Base-by-base conservation (phyloP, 176 grass and related monocot genomes). In the Oryza brachyantha region DNA sequence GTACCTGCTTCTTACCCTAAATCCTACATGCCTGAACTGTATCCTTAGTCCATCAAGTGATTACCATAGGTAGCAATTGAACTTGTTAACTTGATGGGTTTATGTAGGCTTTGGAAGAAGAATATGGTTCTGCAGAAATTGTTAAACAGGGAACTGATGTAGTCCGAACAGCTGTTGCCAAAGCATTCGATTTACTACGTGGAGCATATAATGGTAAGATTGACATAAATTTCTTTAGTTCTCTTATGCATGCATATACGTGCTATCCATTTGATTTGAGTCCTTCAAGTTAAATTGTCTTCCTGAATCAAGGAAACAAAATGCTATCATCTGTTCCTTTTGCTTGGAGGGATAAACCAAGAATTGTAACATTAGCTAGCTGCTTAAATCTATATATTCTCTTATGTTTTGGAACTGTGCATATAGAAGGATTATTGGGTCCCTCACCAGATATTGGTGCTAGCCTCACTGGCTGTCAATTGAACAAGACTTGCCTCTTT, bases 91-190 rank as follows among this genome's bases (percentile, higher is more conserved):
- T 46, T 68, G 29, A 48, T 46, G 26, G 26, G 14, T 76, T 75
- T 36, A 68, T 76, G 21, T 79, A 99, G 92, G 90, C 40, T 83
- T 72, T 99, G 55, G 66, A 83, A 84, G 86, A 85, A 29, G 87
- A 79, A 92, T 91, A 99, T 76, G 87, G 85, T 73, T 83, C 86
- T 0, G 67, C 70, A 13, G 82, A 91, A 75, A 90, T 88, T 64
- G 64, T 89, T 76, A 75, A 75, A 61, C 92, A 95, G 82, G 90
- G 80, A 83, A 77, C 75, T n/a, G 81, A 99, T 86, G 66, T 99
- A 73, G 85, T 91, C 58, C 69, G 58, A 57, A 95, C 29, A 82
- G 85, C 77, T 83, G 45, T 99, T 57, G 66, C 75, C 52, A 99
- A 89, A 87, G 77, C 89, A 61, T 99, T 92, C 83, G 64, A 91